Percentiles rank a stretch among this genome's conserved stretches.
Evolutionary conservation across 75 land plant species (phyloP).

Genomic region (Larix kaempferi): DNA sequence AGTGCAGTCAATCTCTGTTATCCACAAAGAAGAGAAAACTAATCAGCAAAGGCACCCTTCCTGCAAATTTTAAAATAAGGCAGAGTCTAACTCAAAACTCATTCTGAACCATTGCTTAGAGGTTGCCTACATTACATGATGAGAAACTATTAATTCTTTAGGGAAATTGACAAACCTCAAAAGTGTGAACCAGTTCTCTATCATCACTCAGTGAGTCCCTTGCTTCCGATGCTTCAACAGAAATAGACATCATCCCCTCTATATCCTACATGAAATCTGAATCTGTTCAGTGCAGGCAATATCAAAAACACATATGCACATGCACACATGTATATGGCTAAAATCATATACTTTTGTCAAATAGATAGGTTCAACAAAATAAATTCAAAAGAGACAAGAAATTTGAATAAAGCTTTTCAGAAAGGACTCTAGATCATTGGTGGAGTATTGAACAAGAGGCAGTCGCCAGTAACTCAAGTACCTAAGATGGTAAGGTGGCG

Average conservation of each 20-base stretch:
- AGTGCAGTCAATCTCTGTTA: constrained; percentile 81
- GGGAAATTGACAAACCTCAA: constrained; percentile 50
- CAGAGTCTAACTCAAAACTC: neutral
- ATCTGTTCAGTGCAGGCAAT: neutral
- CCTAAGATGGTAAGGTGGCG: neutral
- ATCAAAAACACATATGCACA: neutral
- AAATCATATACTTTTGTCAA: neutral
- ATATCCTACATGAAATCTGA: constrained; percentile 63
- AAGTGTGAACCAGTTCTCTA: constrained; percentile 82
- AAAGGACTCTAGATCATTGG: neutral
- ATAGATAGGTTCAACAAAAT: neutral
- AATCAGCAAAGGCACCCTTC: neutral
- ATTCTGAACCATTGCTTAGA: neutral
- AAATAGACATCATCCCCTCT: constrained; percentile 99
- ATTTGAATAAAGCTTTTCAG: neutral
- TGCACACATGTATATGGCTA: no score
- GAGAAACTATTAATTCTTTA: neutral
- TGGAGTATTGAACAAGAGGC: neutral
- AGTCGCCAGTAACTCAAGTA: neutral
- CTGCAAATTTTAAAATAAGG: neutral
- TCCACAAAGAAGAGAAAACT: constrained; percentile 7
- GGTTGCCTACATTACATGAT: neutral
- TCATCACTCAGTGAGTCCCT: constrained; percentile 85
- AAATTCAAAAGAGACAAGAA: neutral
- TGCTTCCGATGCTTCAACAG: constrained; percentile 96